These are phyloP conservation scores for Lachancea sp. DNA, from an alignment of 805 yeast species.

Conservation along the genomic window DNA sequence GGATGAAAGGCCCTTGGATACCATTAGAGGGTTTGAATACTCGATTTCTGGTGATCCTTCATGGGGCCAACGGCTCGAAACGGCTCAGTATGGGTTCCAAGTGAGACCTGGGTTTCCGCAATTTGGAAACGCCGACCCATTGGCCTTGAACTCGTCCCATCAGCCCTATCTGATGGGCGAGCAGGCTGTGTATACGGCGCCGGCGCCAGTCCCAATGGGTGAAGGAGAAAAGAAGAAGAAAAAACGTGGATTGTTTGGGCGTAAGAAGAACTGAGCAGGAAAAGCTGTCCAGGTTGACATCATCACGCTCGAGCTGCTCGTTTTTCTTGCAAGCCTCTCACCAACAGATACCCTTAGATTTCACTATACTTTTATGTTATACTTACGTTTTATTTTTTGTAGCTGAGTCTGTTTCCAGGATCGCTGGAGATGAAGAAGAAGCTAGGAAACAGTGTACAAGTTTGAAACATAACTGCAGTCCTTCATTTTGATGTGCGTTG, in stretches of 20 bases:
- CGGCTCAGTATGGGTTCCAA: constrained; percentile 75
- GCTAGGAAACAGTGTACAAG: no score
- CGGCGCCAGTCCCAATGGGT: constrained; percentile 30
- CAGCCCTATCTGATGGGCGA: constrained; percentile 32
- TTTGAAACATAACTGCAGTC: no score
- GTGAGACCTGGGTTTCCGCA: constrained; percentile 65
- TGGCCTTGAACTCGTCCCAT: constrained; percentile 28
- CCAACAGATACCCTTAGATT: not conserved
- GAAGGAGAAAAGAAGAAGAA: constrained; percentile 48
- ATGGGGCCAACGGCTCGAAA: constrained; percentile 76
- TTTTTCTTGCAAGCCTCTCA: no score
- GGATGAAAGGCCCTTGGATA: constrained; percentile 95
- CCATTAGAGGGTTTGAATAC: constrained; percentile 88
- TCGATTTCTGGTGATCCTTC: constrained; percentile 74
- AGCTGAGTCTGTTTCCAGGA: no score
- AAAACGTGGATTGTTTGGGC: constrained; percentile 77
- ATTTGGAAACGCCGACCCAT: constrained; percentile 30
- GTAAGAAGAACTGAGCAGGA: constrained; percentile 41
- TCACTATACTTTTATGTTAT: not conserved
- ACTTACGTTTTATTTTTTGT: not conserved
- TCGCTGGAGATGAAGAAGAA: no score
- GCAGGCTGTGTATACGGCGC: constrained; percentile 58
- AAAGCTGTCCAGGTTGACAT: not conserved
- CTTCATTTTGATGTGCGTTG: no score
- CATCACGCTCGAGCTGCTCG: no score